Conservation (phyloP, 768 basidiomycete species). For the Psilocybe cyanescens region DNA sequence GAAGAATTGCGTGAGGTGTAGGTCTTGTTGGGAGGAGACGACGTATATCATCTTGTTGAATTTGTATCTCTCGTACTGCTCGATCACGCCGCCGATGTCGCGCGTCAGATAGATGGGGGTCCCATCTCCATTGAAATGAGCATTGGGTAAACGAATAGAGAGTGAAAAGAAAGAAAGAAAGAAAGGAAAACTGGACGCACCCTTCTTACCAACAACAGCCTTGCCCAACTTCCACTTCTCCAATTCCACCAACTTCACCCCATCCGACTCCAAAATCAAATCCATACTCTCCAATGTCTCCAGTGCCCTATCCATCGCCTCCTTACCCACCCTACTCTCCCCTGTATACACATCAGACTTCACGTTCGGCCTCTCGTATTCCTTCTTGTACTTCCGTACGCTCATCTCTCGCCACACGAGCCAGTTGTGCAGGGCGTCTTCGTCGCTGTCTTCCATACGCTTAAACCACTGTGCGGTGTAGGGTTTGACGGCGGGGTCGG, state of each 20-base stretch:
- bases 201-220: conserved; percentile 84
- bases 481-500: conserved; percentile 70
- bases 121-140: conserved; percentile 59
- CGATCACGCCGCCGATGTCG: conserved; percentile 92
- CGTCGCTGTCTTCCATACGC: conserved; percentile 93
- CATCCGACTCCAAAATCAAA: conserved; percentile 75
- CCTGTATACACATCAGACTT: conserved; percentile 92
- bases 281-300: conserved; percentile 69
- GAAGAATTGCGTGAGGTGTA: conserved; percentile 92
- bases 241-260: conserved; percentile 86
- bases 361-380: conserved; percentile 89
- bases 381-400: conserved; percentile 87
- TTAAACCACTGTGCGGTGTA: conserved; percentile 88
- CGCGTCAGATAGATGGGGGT: conserved; percentile 94
- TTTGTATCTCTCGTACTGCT: conserved; percentile 90
- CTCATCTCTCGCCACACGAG: conserved; percentile 89
- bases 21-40: conserved; percentile 84
- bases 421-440: conserved; percentile 85
- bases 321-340: conserved; percentile 79
- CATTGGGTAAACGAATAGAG: not conserved
- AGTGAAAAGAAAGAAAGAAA: not conserved
- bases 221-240: conserved; percentile 92
- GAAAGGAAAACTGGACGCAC: conserved; percentile 35
- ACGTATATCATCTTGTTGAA: conserved; percentile 93
- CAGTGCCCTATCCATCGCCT: conserved; percentile 76